Conservation (phyloP, 2,329 filamentous ascomycete species). For the Elsinoe batatas region DNA sequence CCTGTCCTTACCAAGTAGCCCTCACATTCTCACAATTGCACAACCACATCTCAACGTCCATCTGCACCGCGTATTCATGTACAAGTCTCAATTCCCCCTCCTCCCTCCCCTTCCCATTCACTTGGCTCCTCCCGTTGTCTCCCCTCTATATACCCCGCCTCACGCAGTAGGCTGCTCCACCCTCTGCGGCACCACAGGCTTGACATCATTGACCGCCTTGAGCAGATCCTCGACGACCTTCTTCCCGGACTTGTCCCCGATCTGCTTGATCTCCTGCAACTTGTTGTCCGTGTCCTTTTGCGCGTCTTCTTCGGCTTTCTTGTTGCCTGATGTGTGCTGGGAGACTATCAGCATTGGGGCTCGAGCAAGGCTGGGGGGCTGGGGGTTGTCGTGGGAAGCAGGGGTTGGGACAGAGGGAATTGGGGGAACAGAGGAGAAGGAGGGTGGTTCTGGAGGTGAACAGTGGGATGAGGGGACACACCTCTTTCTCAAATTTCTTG, state of each 20-base stretch:
- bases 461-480: slow-evolving; percentile 27
- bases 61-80: background rate
- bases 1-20: no score
- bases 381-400: no score
- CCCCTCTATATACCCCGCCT: background rate
- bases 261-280: slow-evolving; percentile 70
- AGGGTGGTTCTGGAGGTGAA: no score
- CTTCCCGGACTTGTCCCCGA: slow-evolving; percentile 68
- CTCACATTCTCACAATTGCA: no score
- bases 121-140: background rate
- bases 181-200: slow-evolving; percentile 54
- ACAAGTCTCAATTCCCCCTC: background rate
- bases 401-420: slow-evolving; percentile 18
- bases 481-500: slow-evolving; percentile 83
- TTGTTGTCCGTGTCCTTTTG: slow-evolving; percentile 71
- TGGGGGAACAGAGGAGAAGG: no score
- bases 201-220: slow-evolving; percentile 72
- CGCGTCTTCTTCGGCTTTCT: slow-evolving; percentile 59
- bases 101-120: background rate
- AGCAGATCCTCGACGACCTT: slow-evolving; percentile 77
- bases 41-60: no score
- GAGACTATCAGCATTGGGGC: no score
- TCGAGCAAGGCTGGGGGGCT: no score
- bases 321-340: slow-evolving; percentile 94
- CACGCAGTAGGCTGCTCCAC: slow-evolving; percentile 24